phyloP scores from a whole-genome alignment of 177 flowering plant species.

The Vitis hybrid region DNA sequence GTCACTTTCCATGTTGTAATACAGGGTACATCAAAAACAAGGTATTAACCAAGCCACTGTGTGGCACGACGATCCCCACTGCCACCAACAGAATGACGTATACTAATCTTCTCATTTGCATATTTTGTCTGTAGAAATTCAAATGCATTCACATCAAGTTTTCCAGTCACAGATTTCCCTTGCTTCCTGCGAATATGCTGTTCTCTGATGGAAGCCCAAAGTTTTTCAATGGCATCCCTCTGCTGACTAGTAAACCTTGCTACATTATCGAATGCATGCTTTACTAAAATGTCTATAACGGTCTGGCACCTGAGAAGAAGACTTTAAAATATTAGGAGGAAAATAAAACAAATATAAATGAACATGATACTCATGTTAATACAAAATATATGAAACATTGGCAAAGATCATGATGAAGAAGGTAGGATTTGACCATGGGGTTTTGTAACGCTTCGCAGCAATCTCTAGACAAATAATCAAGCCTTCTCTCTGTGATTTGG shows the following conservation, averaged over 20 bases:
- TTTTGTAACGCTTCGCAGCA: conserved; percentile 76
- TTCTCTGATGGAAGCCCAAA: conserved; percentile 83
- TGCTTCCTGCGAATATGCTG: conserved; percentile 78
- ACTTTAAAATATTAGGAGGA: background rate
- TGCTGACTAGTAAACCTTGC: conserved; percentile 73
- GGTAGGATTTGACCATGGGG: conserved; percentile 60
- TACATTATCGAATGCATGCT: conserved; percentile 87
- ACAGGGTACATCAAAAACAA: background rate
- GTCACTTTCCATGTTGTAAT: background rate
- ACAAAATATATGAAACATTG: background rate
- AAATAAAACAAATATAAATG: background rate
- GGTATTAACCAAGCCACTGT: conserved; percentile 86
- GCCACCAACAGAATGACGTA: conserved; percentile 82
- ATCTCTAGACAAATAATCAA: conserved; percentile 75
- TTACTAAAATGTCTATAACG: conserved; percentile 80
- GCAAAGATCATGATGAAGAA: background rate
- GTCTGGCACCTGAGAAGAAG: conserved; percentile 80
- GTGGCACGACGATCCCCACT: conserved; percentile 67
- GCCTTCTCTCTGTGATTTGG: conserved; percentile 76
- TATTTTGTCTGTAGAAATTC: conserved; percentile 89
- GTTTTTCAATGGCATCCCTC: conserved; percentile 77
- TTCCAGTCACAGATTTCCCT: conserved; percentile 89
- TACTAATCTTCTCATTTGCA: conserved; percentile 88
- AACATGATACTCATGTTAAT: too few species aligned
- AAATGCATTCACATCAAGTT: conserved; percentile 90